Evolutionary conservation across 768 basidiomycete genomes (phyloP).

Genomic region (Suillus clintonianus): DNA sequence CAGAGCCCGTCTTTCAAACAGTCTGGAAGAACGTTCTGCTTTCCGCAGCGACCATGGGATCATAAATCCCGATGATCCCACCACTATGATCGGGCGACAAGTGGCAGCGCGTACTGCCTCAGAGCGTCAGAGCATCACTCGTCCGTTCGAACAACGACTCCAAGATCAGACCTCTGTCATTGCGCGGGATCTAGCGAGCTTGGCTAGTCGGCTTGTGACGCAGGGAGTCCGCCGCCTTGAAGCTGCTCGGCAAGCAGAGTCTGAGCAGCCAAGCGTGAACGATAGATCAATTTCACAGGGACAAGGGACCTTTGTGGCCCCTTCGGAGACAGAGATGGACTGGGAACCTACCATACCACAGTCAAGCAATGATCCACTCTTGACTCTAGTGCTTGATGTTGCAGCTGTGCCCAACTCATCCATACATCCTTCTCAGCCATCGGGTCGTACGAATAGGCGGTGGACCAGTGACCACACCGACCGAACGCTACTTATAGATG

Average conservation of each 20-base stretch:
- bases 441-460: not conserved
- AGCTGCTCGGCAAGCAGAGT: slow-evolving; percentile 12
- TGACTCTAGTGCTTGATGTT: not conserved
- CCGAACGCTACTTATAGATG: not conserved
- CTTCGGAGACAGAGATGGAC: slow-evolving; percentile 1
- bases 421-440: not conserved
- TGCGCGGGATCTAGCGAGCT: slow-evolving; percentile 33
- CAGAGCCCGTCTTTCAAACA: not conserved
- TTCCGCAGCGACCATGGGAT: slow-evolving; percentile 23
- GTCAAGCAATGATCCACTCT: not conserved
- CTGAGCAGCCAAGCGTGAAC: not conserved
- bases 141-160: slow-evolving; percentile 29
- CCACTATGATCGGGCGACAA: slow-evolving; percentile 36
- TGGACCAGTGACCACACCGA: not conserved
- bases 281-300: not conserved
- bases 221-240: slow-evolving; percentile 25
- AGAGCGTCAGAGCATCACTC: slow-evolving; percentile 18
- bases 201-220: slow-evolving; percentile 27
- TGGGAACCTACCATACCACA: not conserved
- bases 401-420: not conserved
- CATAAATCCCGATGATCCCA: slow-evolving; percentile 27
- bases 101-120: slow-evolving; percentile 32
- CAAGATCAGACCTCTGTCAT: slow-evolving; percentile 32
- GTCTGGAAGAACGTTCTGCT: slow-evolving; percentile 13
- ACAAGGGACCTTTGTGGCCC: not conserved